Percentiles rank a stretch among this genome's conserved stretches.
These are phyloP conservation scores for Cystobasidiaceae sp. DNA, from an alignment of 1,284 basidiomycete genomes.

Conservation along the genomic window DNA sequence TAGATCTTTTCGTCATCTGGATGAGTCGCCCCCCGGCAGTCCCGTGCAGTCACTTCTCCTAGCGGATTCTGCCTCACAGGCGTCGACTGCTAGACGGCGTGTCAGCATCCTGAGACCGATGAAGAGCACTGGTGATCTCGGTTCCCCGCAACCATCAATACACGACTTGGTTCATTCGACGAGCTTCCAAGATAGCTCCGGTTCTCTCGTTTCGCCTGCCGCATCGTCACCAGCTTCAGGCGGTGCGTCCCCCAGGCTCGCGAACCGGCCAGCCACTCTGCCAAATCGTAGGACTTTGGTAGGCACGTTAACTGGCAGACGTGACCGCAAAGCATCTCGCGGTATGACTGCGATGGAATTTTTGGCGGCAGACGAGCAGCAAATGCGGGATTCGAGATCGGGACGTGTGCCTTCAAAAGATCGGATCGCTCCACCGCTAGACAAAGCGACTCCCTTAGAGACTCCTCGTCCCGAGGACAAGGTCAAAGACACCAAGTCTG, in stretches of 20 bases:
- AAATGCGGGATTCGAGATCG: background rate
- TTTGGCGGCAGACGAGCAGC: background rate
- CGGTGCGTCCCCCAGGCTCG: background rate
- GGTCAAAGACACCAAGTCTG: conserved; percentile 70
- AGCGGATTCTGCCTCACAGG: conserved; percentile 1
- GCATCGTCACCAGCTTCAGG: no score
- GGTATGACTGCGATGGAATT: conserved; percentile 2
- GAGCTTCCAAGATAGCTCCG: background rate
- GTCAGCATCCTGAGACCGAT: conserved; percentile 17
- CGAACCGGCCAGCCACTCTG: background rate
- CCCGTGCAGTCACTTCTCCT: conserved; percentile 22
- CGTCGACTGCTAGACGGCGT: conserved; percentile 18
- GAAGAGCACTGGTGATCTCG: conserved; percentile 22
- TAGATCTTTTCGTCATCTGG: background rate
- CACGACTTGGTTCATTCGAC: no score
- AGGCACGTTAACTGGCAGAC: background rate
- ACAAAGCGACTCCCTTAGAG: background rate
- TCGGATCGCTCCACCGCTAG: background rate
- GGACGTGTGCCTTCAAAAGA: background rate
- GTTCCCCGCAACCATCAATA: conserved; percentile 14
- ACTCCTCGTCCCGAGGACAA: conserved; percentile 49
- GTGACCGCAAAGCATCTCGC: conserved; percentile 4
- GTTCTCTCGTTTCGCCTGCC: background rate
- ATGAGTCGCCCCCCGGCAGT: conserved; percentile 2
- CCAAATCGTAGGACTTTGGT: background rate